Conservation (phyloP, 192 early-diverging fungal species). For the Rhizoclosmatium sp. region DNA sequence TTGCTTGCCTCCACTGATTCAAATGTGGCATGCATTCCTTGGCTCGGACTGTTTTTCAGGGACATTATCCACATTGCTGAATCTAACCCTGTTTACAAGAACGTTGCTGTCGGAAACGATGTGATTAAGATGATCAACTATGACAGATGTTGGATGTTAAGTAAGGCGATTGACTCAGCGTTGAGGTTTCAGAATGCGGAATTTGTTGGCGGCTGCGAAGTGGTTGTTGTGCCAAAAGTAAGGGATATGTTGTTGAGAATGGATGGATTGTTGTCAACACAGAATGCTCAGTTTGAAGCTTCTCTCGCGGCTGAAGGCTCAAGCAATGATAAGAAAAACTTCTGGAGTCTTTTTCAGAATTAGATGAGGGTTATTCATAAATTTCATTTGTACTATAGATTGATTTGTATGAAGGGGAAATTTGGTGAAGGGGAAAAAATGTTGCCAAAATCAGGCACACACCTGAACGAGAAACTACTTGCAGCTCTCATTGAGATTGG, state of each 20-base stretch:
- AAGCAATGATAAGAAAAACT: background rate
- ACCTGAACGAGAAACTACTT: background rate
- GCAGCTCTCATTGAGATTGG: slow-evolving; percentile 8
- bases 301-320: background rate
- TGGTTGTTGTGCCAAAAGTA: background rate
- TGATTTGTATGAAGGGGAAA: background rate
- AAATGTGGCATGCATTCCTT: slow-evolving; percentile 1
- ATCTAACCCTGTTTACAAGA: background rate
- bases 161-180: background rate
- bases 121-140: slow-evolving; percentile 17
- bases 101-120: background rate
- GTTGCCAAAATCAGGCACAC: background rate
- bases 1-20: slow-evolving; percentile 1
- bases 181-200: slow-evolving; percentile 18
- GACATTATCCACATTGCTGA: slow-evolving; percentile 15
- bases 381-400: background rate
- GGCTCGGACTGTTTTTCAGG: slow-evolving; percentile 27
- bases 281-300: background rate
- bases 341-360: background rate
- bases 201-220: background rate
- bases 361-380: background rate
- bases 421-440: background rate
- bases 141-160: slow-evolving; percentile 12
- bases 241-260: background rate
- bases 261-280: background rate